Evolutionary conservation across 257 asterid genomes (phyloP).

Genomic region (Primulina tabacum): DNA sequence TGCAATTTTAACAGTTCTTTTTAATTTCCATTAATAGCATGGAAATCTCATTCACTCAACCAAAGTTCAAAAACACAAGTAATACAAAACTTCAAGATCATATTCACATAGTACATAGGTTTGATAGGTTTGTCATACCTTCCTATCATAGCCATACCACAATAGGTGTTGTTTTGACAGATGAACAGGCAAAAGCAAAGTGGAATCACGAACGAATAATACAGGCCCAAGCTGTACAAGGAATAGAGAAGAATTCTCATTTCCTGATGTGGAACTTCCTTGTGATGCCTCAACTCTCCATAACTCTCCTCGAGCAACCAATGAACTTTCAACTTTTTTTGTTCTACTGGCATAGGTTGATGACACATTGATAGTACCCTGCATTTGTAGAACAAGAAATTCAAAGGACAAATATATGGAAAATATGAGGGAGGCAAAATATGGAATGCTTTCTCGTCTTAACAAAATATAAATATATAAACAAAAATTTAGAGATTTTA

Average conservation of each 20-base stretch:
- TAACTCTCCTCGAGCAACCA: constrained; percentile 89
- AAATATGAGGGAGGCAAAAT: background rate
- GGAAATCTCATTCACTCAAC: background rate
- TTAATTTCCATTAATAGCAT: too few relatives aligned
- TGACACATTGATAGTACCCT: constrained; percentile 81
- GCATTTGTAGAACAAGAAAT: constrained; percentile 25
- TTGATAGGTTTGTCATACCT: constrained; percentile 48
- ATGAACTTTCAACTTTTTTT: constrained; percentile 64
- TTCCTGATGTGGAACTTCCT: constrained; percentile 77
- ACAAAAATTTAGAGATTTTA: background rate
- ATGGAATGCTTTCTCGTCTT: background rate
- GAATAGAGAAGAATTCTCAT: constrained; percentile 70
- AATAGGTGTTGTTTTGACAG: constrained; percentile 89
- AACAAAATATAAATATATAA: too few relatives aligned
- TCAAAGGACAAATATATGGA: background rate
- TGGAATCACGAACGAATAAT: constrained; percentile 95
- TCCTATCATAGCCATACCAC: constrained; percentile 98
- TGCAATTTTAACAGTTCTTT: too few relatives aligned
- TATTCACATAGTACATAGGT: constrained; percentile 6
- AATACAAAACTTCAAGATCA: background rate
- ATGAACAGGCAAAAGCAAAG: constrained; percentile 91
- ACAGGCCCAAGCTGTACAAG: constrained; percentile 98
- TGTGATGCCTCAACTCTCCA: constrained; percentile 98
- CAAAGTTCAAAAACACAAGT: background rate
- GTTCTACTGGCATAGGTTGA: constrained; percentile 82